Conservation (phyloP, 768 basidiomycete species). For the Polyporus arcularius region DNA sequence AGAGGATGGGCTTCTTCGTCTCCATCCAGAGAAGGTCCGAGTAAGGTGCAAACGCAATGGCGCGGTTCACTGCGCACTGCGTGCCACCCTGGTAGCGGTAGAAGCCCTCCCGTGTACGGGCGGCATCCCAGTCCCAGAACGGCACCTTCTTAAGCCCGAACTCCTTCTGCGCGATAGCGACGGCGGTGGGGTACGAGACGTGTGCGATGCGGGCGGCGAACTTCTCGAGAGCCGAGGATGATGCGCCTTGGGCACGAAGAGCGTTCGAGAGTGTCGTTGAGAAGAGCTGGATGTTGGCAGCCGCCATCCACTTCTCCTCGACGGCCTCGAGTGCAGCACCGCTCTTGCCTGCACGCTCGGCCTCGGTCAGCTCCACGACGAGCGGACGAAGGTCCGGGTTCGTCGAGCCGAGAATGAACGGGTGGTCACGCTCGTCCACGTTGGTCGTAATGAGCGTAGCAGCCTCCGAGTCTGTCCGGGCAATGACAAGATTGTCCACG, state of each 20-base stretch:
- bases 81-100: slow-evolving; percentile 98
- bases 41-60: slow-evolving; percentile 91
- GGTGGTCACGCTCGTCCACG: slow-evolving; percentile 95
- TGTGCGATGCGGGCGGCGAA: slow-evolving; percentile 67
- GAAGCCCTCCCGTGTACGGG: slow-evolving; percentile 93
- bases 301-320: slow-evolving; percentile 83
- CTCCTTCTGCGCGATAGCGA: slow-evolving; percentile 74
- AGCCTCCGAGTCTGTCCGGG: slow-evolving; percentile 96
- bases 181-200: slow-evolving; percentile 68
- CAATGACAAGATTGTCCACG: slow-evolving; percentile 90
- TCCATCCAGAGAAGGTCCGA: slow-evolving; percentile 96
- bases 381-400: slow-evolving; percentile 71
- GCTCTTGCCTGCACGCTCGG: slow-evolving; percentile 76
- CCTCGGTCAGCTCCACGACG: slow-evolving; percentile 79
- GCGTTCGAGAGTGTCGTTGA: slow-evolving; percentile 71
- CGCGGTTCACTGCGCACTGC: slow-evolving; percentile 89
- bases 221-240: slow-evolving; percentile 50
- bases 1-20: slow-evolving; percentile 90
- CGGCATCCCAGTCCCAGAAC: slow-evolving; percentile 94
- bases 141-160: slow-evolving; percentile 75
- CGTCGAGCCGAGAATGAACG: slow-evolving; percentile 93
- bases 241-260: slow-evolving; percentile 55
- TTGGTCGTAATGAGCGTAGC: slow-evolving; percentile 96
- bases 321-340: slow-evolving; percentile 82
- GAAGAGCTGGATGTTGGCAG: slow-evolving; percentile 83